Evolutionary conservation across 495 filamentous ascomycete genomes (phyloP), one percentile per base, ranked within the genome.

Genomic region (Xanthoparmelia taractica): DNA sequence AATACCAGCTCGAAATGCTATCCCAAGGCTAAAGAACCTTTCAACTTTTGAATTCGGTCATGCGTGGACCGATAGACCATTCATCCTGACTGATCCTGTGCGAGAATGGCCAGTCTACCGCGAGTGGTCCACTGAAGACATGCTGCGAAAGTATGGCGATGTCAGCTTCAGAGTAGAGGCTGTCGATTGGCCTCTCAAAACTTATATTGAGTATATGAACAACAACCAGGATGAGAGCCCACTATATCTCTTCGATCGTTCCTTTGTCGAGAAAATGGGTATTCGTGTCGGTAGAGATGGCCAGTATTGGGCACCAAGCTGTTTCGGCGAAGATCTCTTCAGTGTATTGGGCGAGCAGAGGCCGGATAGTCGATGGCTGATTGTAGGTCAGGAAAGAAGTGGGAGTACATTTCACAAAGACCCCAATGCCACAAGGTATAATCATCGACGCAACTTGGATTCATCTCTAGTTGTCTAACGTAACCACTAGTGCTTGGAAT

Each of bases 361-460:
- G 47, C 94, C 94, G 4, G 91, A 96, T 71, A 84, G 88, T 67
- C 85, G 90, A 60, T 98, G 94, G 94, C 80, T 98, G 62, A 96
- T 98, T 65, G 80, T 97, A 50, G 94, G 94, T 1, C 94, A 93
- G 4, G 84, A 86, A 65, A 81, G 92, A 38, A 96, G 91, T 69
- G 94, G 94, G 23, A 96, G 91, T 68, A 96, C 92, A 11, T 97
- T 96, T 68, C 94, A 98, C 78, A 97, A 97, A 71, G 87, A 88
- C 65, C 85, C 85, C 0, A 89, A 88, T 70, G 85, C 80, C 23
- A 87, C 81, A 23, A 72, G 61, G 71, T 67, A 52, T 40, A 54
- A 41, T 55, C 20, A 25, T n/a, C 4, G 6, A 37, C 8, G 12
- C n/a, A 41, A n/a, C 27, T 11, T 36, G 18, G 15, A 23, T 38